Percentiles rank a stretch among this genome's conserved stretches.
Conservation (phyloP, 345 rosid species). For the Aegle marmelos region DNA sequence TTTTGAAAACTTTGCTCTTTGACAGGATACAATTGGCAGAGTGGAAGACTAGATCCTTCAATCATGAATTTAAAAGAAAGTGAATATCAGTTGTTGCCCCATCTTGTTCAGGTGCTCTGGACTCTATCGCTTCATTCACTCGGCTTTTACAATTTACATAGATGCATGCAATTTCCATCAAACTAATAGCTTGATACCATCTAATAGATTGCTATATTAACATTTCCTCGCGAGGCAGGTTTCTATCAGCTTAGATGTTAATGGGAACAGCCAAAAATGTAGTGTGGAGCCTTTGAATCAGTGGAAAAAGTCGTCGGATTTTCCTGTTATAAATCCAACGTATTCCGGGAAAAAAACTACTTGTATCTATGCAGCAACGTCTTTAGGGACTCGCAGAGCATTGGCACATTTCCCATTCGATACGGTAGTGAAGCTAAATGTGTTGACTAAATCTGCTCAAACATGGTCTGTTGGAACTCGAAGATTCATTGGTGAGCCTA, state of each 20-base stretch:
- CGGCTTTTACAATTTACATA: neutral
- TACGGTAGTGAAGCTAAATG: slow-evolving; percentile 65
- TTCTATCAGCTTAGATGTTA: slow-evolving; percentile 47
- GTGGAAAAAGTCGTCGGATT: slow-evolving; percentile 75
- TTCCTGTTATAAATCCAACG: slow-evolving; percentile 56
- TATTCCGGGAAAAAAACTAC: slow-evolving; percentile 57
- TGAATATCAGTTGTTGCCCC: slow-evolving; percentile 46
- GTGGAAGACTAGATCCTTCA: slow-evolving; percentile 69
- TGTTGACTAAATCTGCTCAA: slow-evolving; percentile 18
- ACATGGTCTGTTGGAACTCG: slow-evolving; percentile 68
- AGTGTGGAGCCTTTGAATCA: slow-evolving; percentile 41
- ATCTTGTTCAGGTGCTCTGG: slow-evolving; percentile 53
- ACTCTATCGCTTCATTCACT: neutral
- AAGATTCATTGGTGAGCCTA: slow-evolving; percentile 84
- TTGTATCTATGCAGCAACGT: slow-evolving; percentile 55
- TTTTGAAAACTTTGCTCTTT: neutral
- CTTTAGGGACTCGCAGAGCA: slow-evolving; percentile 60
- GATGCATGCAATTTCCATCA: neutral
- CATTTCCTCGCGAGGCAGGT: slow-evolving; percentile 26
- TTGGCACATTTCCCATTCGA: slow-evolving; percentile 87
- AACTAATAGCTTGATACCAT: no score
- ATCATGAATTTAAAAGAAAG: slow-evolving; percentile 53
- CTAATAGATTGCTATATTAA: no score
- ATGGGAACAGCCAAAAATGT: slow-evolving; percentile 49
- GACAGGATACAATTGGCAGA: slow-evolving; percentile 82